Base-by-base conservation (phyloP, 495 filamentous ascomycete species). In the Xylaria flabelliformis region DNA sequence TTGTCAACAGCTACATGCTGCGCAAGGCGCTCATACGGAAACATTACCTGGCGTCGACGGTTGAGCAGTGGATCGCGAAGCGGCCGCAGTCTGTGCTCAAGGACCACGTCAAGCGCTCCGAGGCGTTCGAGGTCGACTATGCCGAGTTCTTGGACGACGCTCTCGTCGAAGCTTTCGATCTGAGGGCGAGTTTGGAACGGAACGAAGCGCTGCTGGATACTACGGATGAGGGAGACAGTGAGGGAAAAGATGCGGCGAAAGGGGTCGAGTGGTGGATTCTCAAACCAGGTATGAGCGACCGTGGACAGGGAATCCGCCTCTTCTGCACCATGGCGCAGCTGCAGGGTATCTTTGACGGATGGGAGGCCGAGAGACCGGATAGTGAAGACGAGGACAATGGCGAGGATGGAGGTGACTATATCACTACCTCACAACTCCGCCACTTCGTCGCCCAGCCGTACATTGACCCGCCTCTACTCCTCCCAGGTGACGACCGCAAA, bases 401-500 rank as follows among this genome's bases (percentile, higher is more conserved):
- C 4, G 77, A 80, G 0, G 80, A 71, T 15, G 71, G 58, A 29
- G 34, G 76, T n/a, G 84, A 86, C 68, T 86, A 87, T 51, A 91
- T 97, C 64, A 89, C 94, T 59, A 93, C 94, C 12, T 95, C 92
- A 10, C 95, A 98, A 72, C 90, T 99, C 69, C 92, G 96, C 74
- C 95, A 98, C 81, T 99, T 99, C 84, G 88, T 97, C 78, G 93
- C 91, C 3, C 96, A 99, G 80, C 91, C 93, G n/a, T 99, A 99
- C 80, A 95, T 98, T 78, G 88, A 97, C 79, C 92, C 91, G 4
- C 95, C 95, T 2, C 89, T 99, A 4, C 86, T 98, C 3, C 84
- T 97, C 3, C 84, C 88, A 0, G 84, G 82, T 79, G 85, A 86
- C n/a, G 83, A 85, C 69, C 88, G 90, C 44, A 99, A 99, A 82